Conservation (phyloP, 345 rosid species). For the Eucalyptus decipiens region DNA sequence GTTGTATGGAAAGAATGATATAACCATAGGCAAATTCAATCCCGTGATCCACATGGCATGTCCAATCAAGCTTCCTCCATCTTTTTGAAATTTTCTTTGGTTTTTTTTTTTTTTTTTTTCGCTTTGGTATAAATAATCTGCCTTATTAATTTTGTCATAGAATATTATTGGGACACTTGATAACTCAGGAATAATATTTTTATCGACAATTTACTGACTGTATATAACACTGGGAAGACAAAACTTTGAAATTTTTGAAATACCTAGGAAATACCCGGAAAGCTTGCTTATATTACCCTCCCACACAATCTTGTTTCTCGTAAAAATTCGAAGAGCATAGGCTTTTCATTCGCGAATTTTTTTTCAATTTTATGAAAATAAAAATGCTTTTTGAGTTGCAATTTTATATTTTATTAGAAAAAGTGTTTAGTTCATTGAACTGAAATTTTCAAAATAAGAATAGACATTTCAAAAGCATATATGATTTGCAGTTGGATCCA, state of each 20-base stretch:
- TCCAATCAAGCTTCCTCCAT: not conserved
- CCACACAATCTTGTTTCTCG: not conserved
- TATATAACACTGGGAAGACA: not conserved
- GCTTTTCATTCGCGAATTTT: fast-evolving
- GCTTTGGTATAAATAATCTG: not conserved
- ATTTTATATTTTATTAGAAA: too few species aligned
- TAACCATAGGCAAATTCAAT: too few species aligned
- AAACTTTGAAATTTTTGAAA: not conserved
- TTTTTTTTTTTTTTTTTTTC: too few species aligned
- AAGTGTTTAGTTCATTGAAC: not conserved
- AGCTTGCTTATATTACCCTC: not conserved
- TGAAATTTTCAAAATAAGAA: not conserved
- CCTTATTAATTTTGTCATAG: not conserved
- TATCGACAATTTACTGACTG: not conserved
- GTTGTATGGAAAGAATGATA: not conserved
- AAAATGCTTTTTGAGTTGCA: too few species aligned
- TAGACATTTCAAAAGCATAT: not conserved
- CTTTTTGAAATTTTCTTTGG: not conserved
- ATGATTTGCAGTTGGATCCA: not conserved
- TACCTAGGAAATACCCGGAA: not conserved
- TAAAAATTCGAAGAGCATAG: not conserved
- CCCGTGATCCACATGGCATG: not conserved
- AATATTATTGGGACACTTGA: not conserved
- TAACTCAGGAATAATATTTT: too few species aligned
- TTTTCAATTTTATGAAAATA: too few species aligned